These are phyloP conservation scores for Globisporangium orthogonon DNA, from an alignment of 352 stramenopile genomes.

Conservation along the genomic window DNA sequence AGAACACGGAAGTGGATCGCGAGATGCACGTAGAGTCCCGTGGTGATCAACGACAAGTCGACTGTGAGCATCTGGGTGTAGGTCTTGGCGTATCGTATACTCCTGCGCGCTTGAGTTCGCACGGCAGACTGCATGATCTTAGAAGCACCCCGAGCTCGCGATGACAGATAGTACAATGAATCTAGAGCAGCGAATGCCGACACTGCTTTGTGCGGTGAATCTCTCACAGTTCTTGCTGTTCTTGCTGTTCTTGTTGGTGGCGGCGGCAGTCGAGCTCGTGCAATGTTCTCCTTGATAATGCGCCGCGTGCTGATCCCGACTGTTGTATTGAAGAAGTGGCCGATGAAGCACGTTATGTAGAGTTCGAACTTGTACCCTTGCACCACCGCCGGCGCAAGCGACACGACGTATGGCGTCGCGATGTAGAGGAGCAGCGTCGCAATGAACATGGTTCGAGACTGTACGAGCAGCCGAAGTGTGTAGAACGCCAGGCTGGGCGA, in stretches of 20 bases:
- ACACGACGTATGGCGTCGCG: neutral
- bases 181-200: neutral
- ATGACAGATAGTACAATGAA: too few relatives aligned
- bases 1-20: conserved; percentile 24
- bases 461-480: neutral
- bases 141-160: neutral
- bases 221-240: neutral
- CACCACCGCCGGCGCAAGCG: neutral
- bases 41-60: conserved; percentile 12
- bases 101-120: too few relatives aligned
- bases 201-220: neutral
- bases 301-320: conserved; percentile 1
- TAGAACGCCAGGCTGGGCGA: neutral
- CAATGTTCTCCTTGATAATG: conserved; percentile 7
- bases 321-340: conserved; percentile 1
- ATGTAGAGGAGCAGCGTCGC: conserved; percentile 2
- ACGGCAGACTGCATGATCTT: neutral
- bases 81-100: neutral
- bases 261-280: neutral
- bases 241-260: neutral
- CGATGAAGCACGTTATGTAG: neutral
- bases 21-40: conserved; percentile 52
- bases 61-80: conserved; percentile 9
- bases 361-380: conserved; percentile 1
- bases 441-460: neutral